Evolutionary conservation across 805 yeast species (phyloP), one percentile per base, ranked within the genome.

Genomic region (Barnettozyma populi): DNA sequence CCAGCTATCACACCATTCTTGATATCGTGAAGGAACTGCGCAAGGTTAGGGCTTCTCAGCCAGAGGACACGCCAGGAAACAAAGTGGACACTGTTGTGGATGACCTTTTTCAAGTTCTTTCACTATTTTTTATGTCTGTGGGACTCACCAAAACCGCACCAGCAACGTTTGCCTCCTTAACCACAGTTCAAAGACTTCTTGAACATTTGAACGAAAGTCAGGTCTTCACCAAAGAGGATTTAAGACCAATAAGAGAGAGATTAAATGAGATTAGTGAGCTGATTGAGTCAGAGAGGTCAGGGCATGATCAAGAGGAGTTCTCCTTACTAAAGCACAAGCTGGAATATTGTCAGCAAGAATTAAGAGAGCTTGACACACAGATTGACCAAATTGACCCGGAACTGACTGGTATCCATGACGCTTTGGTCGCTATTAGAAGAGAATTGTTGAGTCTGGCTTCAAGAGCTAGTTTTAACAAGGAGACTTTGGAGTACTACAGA

Each of bases 81-180:
- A 62, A 72, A 51, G 88, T 86, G 14, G 97, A 90, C 60, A 71
- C 79, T 9, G 74, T 86, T 10, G 72, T 88, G 38, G 97, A 90
- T 64, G 97, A 90, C 59, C 87, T 86, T 20, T 89, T 92, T 74
- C 97, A 92, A 65, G 69, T 94, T 42, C 69, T 92, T 40, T 85
- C 96, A 13, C 73, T 94, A 44, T 85, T 94, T 55, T 88, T 90
- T 65, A 79, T 92, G 60, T 88, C 98, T 2, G 94, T 95, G 50
- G 99, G 99, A 3, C 72, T 89, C 57, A 85, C 86, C 41, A 84
- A 89, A 56, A 78, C 89, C 32, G 96, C 97, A 1, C 96, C 98
- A 1, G 96, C 97, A 5, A 87, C 96, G 1, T 94, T 86, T 67
- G 92, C 96, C 6, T 86, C 95, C 3, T 69, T 92, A 37, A 75